A percentile compares a stretch with the other conserved stretches of the same genome.
phyloP scores from a whole-genome alignment of 345 rosid species.

The Passiflora organensis region DNA sequence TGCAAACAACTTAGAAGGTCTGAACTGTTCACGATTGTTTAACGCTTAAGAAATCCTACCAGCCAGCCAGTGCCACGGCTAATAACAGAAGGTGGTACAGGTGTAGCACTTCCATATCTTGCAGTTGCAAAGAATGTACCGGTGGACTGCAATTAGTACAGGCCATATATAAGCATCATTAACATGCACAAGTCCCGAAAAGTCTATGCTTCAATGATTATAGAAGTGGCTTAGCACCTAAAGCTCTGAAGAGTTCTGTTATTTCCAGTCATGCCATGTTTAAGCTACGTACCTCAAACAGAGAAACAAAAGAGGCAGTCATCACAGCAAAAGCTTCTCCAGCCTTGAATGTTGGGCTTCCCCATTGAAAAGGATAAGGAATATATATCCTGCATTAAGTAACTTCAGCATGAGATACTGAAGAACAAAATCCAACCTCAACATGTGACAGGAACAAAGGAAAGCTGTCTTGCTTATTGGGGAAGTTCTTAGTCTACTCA shows the following conservation, averaged over 20 bases:
- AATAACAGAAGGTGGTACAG: conserved; percentile 65
- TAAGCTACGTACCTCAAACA: conserved; percentile 48
- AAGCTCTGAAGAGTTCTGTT: no score
- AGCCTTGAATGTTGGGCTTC: conserved; percentile 53
- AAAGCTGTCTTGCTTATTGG: no score
- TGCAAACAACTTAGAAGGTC: conserved; percentile 2
- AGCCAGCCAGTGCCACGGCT: conserved; percentile 88
- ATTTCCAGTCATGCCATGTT: no score
- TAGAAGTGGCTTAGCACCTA: no score
- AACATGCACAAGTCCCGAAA: no score
- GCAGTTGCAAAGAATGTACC: conserved; percentile 71
- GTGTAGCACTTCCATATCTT: conserved; percentile 80
- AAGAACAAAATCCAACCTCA: background rate
- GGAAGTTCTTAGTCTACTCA: no score
- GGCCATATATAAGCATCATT: no score
- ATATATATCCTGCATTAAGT: conserved; percentile 46
- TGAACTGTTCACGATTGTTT: background rate
- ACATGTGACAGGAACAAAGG: no score
- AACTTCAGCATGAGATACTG: background rate
- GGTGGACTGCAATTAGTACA: conserved; percentile 38
- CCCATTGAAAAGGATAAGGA: conserved; percentile 78
- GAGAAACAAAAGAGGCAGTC: conserved; percentile 62
- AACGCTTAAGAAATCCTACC: conserved; percentile 24
- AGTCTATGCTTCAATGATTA: no score
- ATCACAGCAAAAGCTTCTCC: conserved; percentile 61